Conservation (phyloP, 2,329 filamentous ascomycete genomes). For the Ascochyta fabae region DNA sequence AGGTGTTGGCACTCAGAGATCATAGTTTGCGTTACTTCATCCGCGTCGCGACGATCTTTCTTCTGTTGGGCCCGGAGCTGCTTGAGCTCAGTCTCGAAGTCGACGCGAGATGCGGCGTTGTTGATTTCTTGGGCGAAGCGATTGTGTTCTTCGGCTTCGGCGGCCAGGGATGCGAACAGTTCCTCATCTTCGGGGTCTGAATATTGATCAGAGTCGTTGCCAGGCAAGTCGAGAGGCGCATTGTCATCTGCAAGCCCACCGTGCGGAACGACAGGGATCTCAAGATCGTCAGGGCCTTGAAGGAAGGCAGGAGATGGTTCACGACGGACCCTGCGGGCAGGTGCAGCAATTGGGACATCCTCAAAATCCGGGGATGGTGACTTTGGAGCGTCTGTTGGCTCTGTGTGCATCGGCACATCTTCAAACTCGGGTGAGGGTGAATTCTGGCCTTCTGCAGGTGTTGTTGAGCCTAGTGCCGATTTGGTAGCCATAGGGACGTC, state of each 20-base stretch:
- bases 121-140: constrained; percentile 90
- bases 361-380: constrained; percentile 60
- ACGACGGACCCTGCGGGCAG: constrained; percentile 24
- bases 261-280: constrained; percentile 38
- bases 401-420: constrained; percentile 50
- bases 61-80: constrained; percentile 92
- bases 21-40: constrained; percentile 97
- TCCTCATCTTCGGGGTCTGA: constrained; percentile 94
- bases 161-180: constrained; percentile 81
- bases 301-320: constrained; percentile 32
- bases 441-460: constrained; percentile 27
- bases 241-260: constrained; percentile 42
- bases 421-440: constrained; percentile 60
- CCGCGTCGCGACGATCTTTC: constrained; percentile 92
- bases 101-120: constrained; percentile 69
- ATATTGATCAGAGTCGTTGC: constrained; percentile 49
- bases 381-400: constrained; percentile 21
- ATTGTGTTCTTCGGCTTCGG: constrained; percentile 91
- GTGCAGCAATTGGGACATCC: constrained; percentile 49
- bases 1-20: constrained; percentile 92
- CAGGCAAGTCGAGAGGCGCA: constrained; percentile 32
- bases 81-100: constrained; percentile 87
- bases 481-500: constrained; percentile 50
- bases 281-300: constrained; percentile 38
- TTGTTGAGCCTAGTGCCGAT: not conserved